Evolutionary conservation across 139 green algal genomes (phyloP), one percentile per base, ranked within the genome.

Genomic region (Chlamydomonas schloesseri): DNA sequence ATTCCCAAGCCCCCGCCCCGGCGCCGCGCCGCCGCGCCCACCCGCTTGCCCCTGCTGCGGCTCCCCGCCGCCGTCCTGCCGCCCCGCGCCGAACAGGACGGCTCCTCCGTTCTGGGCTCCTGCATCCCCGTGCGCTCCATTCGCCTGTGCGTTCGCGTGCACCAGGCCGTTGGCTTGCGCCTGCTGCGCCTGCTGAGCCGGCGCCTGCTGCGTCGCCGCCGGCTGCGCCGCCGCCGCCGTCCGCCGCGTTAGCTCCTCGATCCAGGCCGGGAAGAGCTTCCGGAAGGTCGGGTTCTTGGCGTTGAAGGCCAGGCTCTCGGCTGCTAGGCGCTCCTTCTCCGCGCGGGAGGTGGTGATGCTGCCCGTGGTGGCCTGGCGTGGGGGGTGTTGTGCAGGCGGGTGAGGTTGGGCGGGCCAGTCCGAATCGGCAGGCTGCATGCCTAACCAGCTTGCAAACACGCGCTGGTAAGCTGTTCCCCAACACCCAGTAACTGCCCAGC

Each of bases 261-360:
- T 73, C 86, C 89, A 95, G 5, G 95, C 82, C 0, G 96, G 96
- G 81, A 98, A 98, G 24, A 98, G 84, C 89, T 96, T 96, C 17
- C 90, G 65, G 90, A 98, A 98, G 29, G 84, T 93, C 4, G 92
- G 73, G 84, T 93, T 95, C 34, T 91, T 94, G 28, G 87, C 79
- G 84, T 98, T 98, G 88, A 90, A 95, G 11, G 90, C 92, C 36
- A 98, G 81, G 1, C 91, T 95, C 46, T 91, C 73, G 0, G 42
- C 23, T 4, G 96, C 96, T 20, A 97, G 55, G 31, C 84, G 84
- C 81, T 89, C 87, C 69, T 94, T 93, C 36, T 95, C 89, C 20
- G 68, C 68, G n/a, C 81, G 81, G 33, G 21, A 88, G 69, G 68
- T 90, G 34, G 71, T 92, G 70, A 97, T 93, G 79, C 85, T 91